Conservation (phyloP, 108 stramenopile species). For the Aurantiochytrium sp. region DNA sequence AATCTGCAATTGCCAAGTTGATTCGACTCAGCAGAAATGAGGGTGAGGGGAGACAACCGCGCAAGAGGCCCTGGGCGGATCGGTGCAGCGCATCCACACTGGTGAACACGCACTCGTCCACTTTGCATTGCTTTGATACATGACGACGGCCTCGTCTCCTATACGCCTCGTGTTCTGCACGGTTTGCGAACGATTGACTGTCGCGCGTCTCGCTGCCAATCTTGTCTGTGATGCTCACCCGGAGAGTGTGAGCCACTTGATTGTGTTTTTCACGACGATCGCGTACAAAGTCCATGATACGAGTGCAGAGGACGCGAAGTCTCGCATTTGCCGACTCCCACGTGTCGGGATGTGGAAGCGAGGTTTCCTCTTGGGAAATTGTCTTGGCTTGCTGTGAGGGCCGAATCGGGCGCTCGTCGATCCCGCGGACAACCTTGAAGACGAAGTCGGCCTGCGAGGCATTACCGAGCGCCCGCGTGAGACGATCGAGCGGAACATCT, state of each 20-base stretch:
- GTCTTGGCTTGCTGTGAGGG: neutral
- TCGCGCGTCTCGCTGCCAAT: neutral
- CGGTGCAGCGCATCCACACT: neutral
- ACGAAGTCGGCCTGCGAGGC: neutral
- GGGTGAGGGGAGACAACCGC: neutral
- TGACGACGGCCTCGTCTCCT: neutral
- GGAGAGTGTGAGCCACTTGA: neutral
- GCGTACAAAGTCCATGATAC: neutral
- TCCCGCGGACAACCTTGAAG: neutral
- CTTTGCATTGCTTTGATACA: neutral
- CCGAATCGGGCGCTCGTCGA: neutral
- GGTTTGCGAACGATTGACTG: neutral
- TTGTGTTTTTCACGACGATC: neutral
- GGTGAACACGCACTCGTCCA: neutral
- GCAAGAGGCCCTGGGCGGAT: neutral
- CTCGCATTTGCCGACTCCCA: neutral
- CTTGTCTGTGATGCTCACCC: neutral
- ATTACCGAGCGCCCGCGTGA: neutral
- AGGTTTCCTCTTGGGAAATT: constrained; percentile 1
- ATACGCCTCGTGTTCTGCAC: neutral
- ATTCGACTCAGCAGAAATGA: neutral
- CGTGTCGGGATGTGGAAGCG: neutral
- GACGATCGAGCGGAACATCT: neutral
- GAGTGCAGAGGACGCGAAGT: neutral
- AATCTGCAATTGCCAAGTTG: neutral